Conservation (phyloP, 345 rosid species). For the Hevea brasiliensis region DNA sequence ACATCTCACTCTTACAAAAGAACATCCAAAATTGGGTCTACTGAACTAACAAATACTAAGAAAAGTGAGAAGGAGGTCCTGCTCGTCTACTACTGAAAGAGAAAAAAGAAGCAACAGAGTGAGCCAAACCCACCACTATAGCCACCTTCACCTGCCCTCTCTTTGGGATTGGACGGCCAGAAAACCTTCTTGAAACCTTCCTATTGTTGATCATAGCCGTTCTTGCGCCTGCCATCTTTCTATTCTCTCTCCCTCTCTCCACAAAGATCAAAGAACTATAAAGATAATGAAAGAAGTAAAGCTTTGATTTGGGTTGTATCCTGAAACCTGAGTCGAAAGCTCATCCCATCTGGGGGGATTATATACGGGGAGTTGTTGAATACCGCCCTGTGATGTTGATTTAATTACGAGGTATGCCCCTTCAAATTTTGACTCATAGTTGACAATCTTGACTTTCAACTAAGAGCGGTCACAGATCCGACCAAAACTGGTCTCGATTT, state of each 20-base stretch:
- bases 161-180: slow-evolving; percentile 65
- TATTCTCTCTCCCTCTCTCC: background rate
- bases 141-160: slow-evolving; percentile 78
- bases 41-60: slow-evolving; percentile 20
- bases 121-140: slow-evolving; percentile 53
- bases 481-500: too few species aligned
- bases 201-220: slow-evolving; percentile 29
- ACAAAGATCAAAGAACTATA: too few species aligned
- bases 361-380: background rate
- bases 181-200: slow-evolving; percentile 27
- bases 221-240: slow-evolving; percentile 41
- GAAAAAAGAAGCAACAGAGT: slow-evolving; percentile 59
- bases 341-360: too few species aligned
- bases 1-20: background rate
- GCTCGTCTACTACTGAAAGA: slow-evolving; percentile 24
- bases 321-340: too few species aligned
- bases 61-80: slow-evolving; percentile 25
- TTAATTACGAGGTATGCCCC: background rate
- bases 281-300: too few species aligned
- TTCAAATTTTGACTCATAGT: slow-evolving; percentile 1
- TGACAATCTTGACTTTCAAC: slow-evolving; percentile 38
- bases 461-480: too few species aligned
- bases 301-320: too few species aligned
- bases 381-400: background rate
- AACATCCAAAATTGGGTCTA: background rate